A percentile compares a stretch with the other conserved stretches of the same genome.
phyloP scores from a whole-genome alignment of 306 rosid genomes.

The Begonia loranthoides region DNA sequence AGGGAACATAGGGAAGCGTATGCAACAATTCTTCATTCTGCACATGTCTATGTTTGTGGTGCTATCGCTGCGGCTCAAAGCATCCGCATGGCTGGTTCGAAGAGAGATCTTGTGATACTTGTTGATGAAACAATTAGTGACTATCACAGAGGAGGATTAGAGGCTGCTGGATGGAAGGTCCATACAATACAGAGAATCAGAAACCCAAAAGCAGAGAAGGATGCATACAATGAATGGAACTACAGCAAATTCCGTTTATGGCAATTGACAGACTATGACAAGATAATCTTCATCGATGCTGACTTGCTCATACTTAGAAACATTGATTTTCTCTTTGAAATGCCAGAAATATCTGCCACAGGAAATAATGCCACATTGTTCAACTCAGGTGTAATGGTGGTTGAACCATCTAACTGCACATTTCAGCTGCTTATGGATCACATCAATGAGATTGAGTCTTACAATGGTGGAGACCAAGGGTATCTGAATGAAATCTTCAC shows the following conservation, averaged over 20 bases:
- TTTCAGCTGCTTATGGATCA: slow-evolving; percentile 75
- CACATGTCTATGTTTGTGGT: slow-evolving; percentile 73
- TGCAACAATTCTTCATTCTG: slow-evolving; percentile 88
- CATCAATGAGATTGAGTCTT: slow-evolving; percentile 65
- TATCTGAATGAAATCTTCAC: slow-evolving; percentile 77
- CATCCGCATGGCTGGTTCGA: slow-evolving; percentile 81
- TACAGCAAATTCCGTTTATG: slow-evolving; percentile 88
- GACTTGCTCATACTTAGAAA: slow-evolving; percentile 72
- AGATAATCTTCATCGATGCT: slow-evolving; percentile 79
- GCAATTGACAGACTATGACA: slow-evolving; percentile 82
- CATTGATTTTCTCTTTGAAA: slow-evolving; percentile 70
- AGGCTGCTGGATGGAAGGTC: slow-evolving; percentile 82
- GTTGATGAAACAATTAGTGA: slow-evolving; percentile 67
- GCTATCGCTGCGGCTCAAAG: slow-evolving; percentile 86
- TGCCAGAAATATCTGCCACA: slow-evolving; percentile 73
- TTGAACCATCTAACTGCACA: slow-evolving; percentile 76
- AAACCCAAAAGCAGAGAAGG: slow-evolving; percentile 79
- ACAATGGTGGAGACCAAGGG: slow-evolving; percentile 90
- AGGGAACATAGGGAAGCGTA: slow-evolving; percentile 62
- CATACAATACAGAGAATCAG: slow-evolving; percentile 67
- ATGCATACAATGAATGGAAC: slow-evolving; percentile 90
- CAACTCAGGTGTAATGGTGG: slow-evolving; percentile 81
- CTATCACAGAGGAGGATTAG: slow-evolving; percentile 66
- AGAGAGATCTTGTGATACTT: slow-evolving; percentile 73
- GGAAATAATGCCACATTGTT: slow-evolving; percentile 76